Evolutionary conservation across 192 early-diverging fungal species (phyloP).

Genomic region (Diversispora eburnea): DNA sequence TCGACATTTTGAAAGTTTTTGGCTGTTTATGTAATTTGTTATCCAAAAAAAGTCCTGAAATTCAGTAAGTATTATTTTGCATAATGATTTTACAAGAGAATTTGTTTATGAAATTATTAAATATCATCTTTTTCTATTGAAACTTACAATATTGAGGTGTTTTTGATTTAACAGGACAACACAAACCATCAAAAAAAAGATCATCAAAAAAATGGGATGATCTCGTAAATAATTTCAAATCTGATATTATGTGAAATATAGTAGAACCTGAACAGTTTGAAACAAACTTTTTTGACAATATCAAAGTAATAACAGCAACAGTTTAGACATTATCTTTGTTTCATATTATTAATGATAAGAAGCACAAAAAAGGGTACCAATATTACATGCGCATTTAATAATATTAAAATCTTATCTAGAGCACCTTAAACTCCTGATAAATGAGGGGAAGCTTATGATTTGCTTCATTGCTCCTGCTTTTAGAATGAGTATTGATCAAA

Average conservation of each 20-base stretch:
- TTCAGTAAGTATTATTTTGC: conserved; percentile 26
- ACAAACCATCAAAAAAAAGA: conserved; percentile 21
- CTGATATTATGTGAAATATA: conserved; percentile 6
- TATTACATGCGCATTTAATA: conserved; percentile 12
- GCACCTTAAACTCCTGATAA: conserved; percentile 14
- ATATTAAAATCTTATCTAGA: conserved; percentile 10
- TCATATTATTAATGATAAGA: neutral
- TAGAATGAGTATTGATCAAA: conserved; percentile 15
- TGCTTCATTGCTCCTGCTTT: neutral
- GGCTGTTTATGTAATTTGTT: neutral
- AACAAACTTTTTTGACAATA: conserved; percentile 23
- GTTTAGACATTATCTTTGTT: conserved; percentile 27
- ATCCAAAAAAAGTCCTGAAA: conserved; percentile 13
- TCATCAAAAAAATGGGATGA: neutral
- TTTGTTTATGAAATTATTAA: conserved; percentile 17
- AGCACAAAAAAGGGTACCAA: neutral
- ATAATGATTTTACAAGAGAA: conserved; percentile 6
- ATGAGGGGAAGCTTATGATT: conserved; percentile 16
- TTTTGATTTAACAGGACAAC: conserved; percentile 11
- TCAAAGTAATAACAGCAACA: neutral
- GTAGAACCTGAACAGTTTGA: conserved; percentile 3
- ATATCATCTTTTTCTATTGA: conserved; percentile 13
- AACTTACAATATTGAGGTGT: conserved; percentile 16
- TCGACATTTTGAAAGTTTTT: conserved; percentile 16
- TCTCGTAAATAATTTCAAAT: conserved; percentile 15